These are phyloP conservation scores for Fraxinus quadrangulata DNA, from an alignment of 257 asterid genomes.

Conservation along the genomic window DNA sequence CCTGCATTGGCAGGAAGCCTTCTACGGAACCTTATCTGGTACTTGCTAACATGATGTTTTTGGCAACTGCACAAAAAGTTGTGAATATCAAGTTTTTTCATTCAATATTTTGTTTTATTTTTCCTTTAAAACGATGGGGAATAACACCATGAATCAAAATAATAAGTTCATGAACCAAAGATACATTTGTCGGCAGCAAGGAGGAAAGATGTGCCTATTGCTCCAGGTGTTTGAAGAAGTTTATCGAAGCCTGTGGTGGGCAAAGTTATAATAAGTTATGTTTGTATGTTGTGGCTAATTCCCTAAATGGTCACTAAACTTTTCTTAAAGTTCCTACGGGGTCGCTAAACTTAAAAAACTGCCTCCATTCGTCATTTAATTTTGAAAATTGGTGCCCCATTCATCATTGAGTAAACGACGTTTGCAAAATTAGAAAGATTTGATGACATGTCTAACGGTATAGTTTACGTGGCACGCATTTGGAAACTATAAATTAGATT, in stretches of 20 bases:
- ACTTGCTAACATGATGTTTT: too few species aligned
- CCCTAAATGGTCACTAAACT: too few species aligned
- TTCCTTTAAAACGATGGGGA: background rate
- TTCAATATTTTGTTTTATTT: background rate
- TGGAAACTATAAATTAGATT: too few species aligned
- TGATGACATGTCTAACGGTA: too few species aligned
- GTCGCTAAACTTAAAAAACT: too few species aligned
- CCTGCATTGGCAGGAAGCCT: background rate
- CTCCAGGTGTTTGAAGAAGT: background rate
- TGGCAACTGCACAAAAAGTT: background rate
- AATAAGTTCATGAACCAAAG: background rate
- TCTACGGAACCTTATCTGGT: background rate
- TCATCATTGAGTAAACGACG: too few species aligned
- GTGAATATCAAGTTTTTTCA: background rate
- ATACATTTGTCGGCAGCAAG: background rate
- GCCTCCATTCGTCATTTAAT: too few species aligned
- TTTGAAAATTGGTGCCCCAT: too few species aligned
- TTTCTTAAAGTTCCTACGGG: too few species aligned
- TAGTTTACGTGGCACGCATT: too few species aligned
- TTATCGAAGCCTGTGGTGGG: background rate
- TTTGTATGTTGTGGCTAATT: background rate
- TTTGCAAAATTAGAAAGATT: too few species aligned
- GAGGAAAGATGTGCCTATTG: background rate
- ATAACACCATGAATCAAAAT: background rate
- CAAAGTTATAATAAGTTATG: background rate